phyloP scores from a whole-genome alignment of 139 green algal genomes.

The Edaphochlamys debaryana region DNA sequence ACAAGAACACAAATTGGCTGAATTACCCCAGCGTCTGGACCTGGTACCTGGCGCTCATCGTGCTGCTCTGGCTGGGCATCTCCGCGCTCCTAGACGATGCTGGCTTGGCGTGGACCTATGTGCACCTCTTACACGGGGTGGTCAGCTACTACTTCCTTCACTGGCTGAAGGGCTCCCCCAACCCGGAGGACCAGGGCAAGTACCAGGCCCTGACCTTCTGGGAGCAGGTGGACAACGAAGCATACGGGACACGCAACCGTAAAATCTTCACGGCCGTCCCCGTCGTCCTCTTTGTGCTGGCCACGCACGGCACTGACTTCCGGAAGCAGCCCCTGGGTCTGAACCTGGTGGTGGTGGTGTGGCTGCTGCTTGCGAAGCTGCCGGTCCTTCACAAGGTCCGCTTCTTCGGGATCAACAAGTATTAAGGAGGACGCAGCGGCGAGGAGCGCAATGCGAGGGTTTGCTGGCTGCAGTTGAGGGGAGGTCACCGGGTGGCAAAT shows the following conservation, averaged over 20 bases:
- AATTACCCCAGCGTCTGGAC: conserved; percentile 76
- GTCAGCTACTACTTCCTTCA: conserved; percentile 90
- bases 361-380: conserved; percentile 88
- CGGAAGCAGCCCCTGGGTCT: conserved; percentile 83
- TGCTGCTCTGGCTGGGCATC: conserved; percentile 77
- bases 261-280: conserved; percentile 92
- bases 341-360: conserved; percentile 84
- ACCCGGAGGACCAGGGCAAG: conserved; percentile 82
- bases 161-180: conserved; percentile 87
- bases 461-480: no score
- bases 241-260: conserved; percentile 80
- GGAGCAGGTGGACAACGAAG: conserved; percentile 80
- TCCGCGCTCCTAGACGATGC: conserved; percentile 75
- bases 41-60: conserved; percentile 79
- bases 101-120: conserved; percentile 90
- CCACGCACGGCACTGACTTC: conserved; percentile 88
- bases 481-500: no score
- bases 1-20: conserved; percentile 87
- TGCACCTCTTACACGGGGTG: conserved; percentile 84
- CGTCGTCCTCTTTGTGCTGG: conserved; percentile 85
- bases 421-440: no score
- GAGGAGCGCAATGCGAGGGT: no score
- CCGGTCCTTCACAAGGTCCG: conserved; percentile 84
- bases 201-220: conserved; percentile 92
- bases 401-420: conserved; percentile 66